Conservation (phyloP, 1,284 basidiomycete species). For the Moesziomyces sp. region DNA sequence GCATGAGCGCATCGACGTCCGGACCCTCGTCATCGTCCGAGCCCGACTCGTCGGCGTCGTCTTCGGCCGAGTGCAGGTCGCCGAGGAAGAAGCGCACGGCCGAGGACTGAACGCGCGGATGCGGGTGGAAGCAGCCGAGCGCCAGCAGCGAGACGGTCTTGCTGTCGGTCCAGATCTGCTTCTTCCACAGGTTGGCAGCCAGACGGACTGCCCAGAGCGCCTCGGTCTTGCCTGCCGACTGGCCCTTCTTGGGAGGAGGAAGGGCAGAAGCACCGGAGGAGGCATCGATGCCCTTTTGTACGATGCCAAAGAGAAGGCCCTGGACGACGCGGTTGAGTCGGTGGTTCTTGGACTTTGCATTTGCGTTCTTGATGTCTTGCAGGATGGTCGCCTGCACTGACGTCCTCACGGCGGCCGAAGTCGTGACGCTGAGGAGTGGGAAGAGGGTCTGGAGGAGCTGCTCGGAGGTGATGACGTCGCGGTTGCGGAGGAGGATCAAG, state of each 20-base stretch:
- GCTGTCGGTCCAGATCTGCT: conserved; percentile 90
- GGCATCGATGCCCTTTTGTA: conserved; percentile 81
- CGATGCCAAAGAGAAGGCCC: conserved; percentile 93
- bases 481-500: conserved; percentile 84
- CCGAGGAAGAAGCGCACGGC: conserved; percentile 98
- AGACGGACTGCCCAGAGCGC: conserved; percentile 98
- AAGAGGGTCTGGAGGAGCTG: conserved; percentile 92
- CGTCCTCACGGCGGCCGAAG: conserved; percentile 82
- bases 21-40: conserved; percentile 48
- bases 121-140: conserved; percentile 91
- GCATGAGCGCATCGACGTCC: conserved; percentile 57
- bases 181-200: conserved; percentile 93
- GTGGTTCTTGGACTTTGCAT: conserved; percentile 88
- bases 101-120: conserved; percentile 92
- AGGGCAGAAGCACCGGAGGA: conserved; percentile 17
- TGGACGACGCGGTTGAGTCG: conserved; percentile 96
- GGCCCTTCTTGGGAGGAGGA: conserved; percentile 70
- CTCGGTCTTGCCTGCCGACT: conserved; percentile 71
- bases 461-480: conserved; percentile 89
- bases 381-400: conserved; percentile 95
- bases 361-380: conserved; percentile 93
- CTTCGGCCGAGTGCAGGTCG: conserved; percentile 65
- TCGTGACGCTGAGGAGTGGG: conserved; percentile 85
- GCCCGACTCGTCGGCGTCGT: conserved; percentile 50
- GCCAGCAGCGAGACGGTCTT: conserved; percentile 94